Evolutionary conservation across 352 stramenopile species (phyloP).

Genomic region (Globisporangium nagaii): DNA sequence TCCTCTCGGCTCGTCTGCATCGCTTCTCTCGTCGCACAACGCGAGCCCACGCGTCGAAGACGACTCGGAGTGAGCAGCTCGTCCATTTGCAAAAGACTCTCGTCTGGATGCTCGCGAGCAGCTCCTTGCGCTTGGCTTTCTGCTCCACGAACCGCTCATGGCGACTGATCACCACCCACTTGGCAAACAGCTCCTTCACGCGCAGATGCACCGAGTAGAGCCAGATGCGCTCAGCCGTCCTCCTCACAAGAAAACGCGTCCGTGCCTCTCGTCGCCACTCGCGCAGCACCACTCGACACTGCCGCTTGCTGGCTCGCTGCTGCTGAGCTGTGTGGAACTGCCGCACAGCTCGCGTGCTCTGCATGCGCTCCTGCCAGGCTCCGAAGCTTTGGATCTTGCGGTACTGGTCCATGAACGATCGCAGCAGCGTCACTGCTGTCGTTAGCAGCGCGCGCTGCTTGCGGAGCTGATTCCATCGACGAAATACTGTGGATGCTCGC

Average conservation of each 20-base stretch:
- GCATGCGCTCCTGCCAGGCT: slow-evolving; percentile 14
- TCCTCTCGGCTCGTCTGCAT: slow-evolving; percentile 8
- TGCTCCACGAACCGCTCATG: slow-evolving; percentile 9
- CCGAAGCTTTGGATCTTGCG: slow-evolving; percentile 14
- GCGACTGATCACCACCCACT: slow-evolving; percentile 17
- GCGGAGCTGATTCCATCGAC: not conserved
- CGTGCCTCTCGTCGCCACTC: slow-evolving; percentile 20
- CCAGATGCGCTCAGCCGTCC: slow-evolving; percentile 30
- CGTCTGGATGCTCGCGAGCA: slow-evolving; percentile 24
- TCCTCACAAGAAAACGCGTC: slow-evolving; percentile 23
- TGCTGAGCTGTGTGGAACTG: slow-evolving; percentile 15
- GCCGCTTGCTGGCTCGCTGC: not conserved
- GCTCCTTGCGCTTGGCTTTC: slow-evolving; percentile 14
- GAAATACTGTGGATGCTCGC: not conserved
- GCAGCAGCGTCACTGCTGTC: not conserved
- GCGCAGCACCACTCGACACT: slow-evolving; percentile 5
- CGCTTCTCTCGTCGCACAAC: slow-evolving; percentile 6
- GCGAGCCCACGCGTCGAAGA: slow-evolving; percentile 24
- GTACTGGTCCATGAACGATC: slow-evolving; percentile 1
- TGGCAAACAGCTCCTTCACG: slow-evolving; percentile 26
- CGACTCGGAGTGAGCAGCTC: slow-evolving; percentile 14
- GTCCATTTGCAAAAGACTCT: slow-evolving; percentile 36
- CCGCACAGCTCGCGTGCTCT: slow-evolving; percentile 11
- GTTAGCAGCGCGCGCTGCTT: not conserved
- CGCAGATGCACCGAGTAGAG: slow-evolving; percentile 27